Percentiles rank a stretch among this genome's conserved stretches.
phyloP scores from a whole-genome alignment of 768 basidiomycete species.

The Suillus plorans region DNA sequence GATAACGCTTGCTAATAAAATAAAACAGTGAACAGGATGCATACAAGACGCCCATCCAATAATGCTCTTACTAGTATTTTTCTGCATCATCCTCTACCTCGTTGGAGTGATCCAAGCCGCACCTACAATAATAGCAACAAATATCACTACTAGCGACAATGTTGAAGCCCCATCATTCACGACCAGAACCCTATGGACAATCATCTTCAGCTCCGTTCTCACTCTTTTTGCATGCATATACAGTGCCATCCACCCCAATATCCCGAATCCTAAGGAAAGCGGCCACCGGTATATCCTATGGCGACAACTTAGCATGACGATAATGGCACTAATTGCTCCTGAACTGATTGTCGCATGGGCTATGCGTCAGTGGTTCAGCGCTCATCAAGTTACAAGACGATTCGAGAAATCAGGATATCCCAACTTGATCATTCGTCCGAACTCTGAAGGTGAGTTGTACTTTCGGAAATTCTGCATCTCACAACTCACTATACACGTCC shows the following conservation, averaged over 20 bases:
- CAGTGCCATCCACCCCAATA: constrained; percentile 27
- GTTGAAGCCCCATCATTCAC: not conserved
- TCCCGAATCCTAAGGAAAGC: constrained; percentile 10
- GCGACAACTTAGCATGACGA: not conserved
- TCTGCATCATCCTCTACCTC: constrained; percentile 10
- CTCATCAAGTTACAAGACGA: not conserved
- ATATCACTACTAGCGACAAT: not conserved
- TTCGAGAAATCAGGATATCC: not conserved
- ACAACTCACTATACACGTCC: not conserved
- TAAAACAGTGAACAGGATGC: not conserved
- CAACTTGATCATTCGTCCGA: not conserved
- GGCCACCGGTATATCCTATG: not conserved
- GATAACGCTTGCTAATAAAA: not conserved
- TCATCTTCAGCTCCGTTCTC: constrained; percentile 17
- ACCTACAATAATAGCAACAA: not conserved
- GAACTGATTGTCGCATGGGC: constrained; percentile 10
- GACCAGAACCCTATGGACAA: constrained; percentile 19
- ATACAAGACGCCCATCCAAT: not conserved
- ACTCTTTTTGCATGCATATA: constrained; percentile 27
- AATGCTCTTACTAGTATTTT: constrained; percentile 2
- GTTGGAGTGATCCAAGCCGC: not conserved
- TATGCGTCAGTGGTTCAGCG: constrained; percentile 18
- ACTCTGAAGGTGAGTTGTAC: not conserved
- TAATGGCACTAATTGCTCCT: not conserved
- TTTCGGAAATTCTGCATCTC: not conserved